Percentiles rank a stretch among this genome's conserved stretches.
These are phyloP conservation scores for Golubevia pallescens DNA, from an alignment of 1,284 basidiomycete genomes.

Conservation along the genomic window DNA sequence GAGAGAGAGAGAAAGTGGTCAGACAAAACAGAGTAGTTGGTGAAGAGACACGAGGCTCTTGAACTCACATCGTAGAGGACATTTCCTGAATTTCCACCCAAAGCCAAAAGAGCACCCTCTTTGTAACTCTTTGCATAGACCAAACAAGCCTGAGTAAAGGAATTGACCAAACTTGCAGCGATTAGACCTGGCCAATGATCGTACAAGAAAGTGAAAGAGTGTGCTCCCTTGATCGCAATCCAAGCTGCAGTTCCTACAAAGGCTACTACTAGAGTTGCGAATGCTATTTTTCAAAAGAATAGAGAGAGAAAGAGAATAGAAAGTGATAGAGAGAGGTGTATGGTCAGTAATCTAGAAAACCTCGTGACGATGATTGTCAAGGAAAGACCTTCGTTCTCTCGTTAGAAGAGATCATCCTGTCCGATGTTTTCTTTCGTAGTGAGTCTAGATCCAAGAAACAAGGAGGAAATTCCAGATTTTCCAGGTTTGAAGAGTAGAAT, in stretches of 20 bases:
- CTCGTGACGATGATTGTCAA: too few relatives aligned
- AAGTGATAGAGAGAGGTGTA: conserved; percentile 1
- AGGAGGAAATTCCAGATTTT: too few relatives aligned
- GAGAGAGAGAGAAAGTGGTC: neutral
- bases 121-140: conserved; percentile 79
- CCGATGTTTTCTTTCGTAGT: too few relatives aligned
- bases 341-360: too few relatives aligned
- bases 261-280: conserved; percentile 82
- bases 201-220: conserved; percentile 85
- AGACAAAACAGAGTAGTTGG: neutral
- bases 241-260: conserved; percentile 75
- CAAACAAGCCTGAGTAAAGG: conserved; percentile 71
- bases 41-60: too few relatives aligned
- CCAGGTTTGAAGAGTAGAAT: too few relatives aligned
- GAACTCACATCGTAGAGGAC: conserved; percentile 88
- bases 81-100: conserved; percentile 90
- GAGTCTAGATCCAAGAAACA: too few relatives aligned
- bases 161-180: conserved; percentile 82
- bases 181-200: conserved; percentile 89
- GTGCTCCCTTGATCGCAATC: conserved; percentile 76
- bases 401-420: too few relatives aligned
- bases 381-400: too few relatives aligned
- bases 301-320: conserved; percentile 3
- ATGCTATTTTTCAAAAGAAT: conserved; percentile 69
- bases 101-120: conserved; percentile 73